phyloP scores from a whole-genome alignment of 2,329 filamentous ascomycete species.

The Calycina marina region DNA sequence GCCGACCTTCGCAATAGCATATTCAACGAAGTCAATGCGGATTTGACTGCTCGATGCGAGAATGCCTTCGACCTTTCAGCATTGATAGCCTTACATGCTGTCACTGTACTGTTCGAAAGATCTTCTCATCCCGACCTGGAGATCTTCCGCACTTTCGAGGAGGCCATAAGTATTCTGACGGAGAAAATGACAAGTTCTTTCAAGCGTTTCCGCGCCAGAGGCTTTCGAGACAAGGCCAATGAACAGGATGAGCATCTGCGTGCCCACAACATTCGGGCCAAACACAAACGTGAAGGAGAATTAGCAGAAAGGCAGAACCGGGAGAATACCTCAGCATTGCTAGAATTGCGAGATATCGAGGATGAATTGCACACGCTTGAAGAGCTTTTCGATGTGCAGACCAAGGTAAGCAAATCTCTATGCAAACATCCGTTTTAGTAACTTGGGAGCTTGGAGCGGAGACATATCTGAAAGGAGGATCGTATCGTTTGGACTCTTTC shows the following conservation, averaged over 20 bases:
- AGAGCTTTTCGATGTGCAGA: slow-evolving; percentile 2
- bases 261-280: slow-evolving; percentile 3
- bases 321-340: slow-evolving; percentile 6
- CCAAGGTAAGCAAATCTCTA: neutral
- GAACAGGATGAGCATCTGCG: slow-evolving; percentile 2
- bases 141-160: slow-evolving; percentile 6
- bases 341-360: slow-evolving; percentile 7
- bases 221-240: slow-evolving; percentile 3
- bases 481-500: too few species aligned
- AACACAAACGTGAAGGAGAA: slow-evolving; percentile 3
- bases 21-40: slow-evolving; percentile 10
- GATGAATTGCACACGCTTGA: slow-evolving; percentile 6
- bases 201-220: slow-evolving; percentile 4
- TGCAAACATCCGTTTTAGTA: too few species aligned
- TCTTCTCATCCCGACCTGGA: slow-evolving; percentile 6
- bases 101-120: slow-evolving; percentile 5
- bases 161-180: slow-evolving; percentile 7
- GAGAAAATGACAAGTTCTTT: slow-evolving; percentile 7
- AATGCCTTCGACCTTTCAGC: slow-evolving; percentile 7
- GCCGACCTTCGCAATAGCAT: slow-evolving; percentile 7
- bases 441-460: too few species aligned
- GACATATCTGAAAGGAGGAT: too few species aligned
- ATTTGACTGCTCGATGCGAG: slow-evolving; percentile 7
- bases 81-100: slow-evolving; percentile 6
- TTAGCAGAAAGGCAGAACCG: slow-evolving; percentile 5